These are phyloP conservation scores for Zelonia costaricensis DNA, from an alignment of 208 protist genomes.

Conservation along the genomic window DNA sequence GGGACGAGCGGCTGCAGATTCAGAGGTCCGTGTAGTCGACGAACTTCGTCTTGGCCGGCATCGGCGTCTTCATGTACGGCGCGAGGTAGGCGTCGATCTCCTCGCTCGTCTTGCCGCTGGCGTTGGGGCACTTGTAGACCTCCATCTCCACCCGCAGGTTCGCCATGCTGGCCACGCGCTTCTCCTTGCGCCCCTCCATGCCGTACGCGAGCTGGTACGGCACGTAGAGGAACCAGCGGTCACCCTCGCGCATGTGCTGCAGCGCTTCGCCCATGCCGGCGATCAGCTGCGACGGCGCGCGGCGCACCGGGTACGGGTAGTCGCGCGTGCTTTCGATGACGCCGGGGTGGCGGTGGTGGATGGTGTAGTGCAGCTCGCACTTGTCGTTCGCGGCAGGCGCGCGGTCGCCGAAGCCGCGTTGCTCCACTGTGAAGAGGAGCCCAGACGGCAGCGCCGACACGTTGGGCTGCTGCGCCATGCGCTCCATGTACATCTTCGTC, in stretches of 20 bases:
- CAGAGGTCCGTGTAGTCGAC: slow-evolving; percentile 48
- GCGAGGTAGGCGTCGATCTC: slow-evolving; percentile 65
- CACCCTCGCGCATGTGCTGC: slow-evolving; percentile 87
- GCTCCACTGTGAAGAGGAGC: slow-evolving; percentile 57
- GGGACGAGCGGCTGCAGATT: not conserved
- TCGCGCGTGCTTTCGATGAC: slow-evolving; percentile 62
- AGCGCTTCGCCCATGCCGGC: slow-evolving; percentile 71
- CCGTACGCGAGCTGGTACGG: slow-evolving; percentile 80
- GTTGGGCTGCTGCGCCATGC: slow-evolving; percentile 34
- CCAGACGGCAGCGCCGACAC: slow-evolving; percentile 76
- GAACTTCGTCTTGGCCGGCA: slow-evolving; percentile 29
- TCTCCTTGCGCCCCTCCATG: slow-evolving; percentile 30
- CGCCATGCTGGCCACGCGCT: slow-evolving; percentile 40
- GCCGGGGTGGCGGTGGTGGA: slow-evolving; percentile 44
- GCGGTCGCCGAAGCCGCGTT: slow-evolving; percentile 48
- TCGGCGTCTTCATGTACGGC: slow-evolving; percentile 40
- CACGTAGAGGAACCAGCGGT: slow-evolving; percentile 74
- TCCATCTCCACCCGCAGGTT: slow-evolving; percentile 73
- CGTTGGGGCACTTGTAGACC: slow-evolving; percentile 46
- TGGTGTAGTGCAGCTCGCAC: slow-evolving; percentile 79
- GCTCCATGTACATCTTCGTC: slow-evolving; percentile 44
- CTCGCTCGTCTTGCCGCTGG: slow-evolving; percentile 43
- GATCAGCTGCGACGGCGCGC: slow-evolving; percentile 59
- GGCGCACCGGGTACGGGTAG: slow-evolving; percentile 47
- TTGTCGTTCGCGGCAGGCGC: slow-evolving; percentile 45